Conservation (phyloP, 768 basidiomycete genomes). For the Macrolepiota dolichaula region DNA sequence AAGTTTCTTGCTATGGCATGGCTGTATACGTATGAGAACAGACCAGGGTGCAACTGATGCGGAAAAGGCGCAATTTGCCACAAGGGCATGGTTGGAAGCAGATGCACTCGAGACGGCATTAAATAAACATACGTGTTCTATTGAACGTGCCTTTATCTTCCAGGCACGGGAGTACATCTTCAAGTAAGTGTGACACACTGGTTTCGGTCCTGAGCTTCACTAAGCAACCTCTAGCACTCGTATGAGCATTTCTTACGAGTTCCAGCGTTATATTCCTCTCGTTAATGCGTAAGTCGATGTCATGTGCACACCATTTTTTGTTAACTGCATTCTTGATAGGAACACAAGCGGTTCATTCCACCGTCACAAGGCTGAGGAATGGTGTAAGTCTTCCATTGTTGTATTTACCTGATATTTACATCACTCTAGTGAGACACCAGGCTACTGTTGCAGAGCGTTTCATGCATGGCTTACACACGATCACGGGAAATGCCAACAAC, state of each 20-base stretch:
- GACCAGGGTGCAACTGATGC: conserved; percentile 34
- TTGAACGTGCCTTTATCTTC: conserved; percentile 67
- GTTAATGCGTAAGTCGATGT: conserved; percentile 43
- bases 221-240: conserved; percentile 44
- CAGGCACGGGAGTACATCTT: conserved; percentile 73
- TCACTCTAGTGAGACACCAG: conserved; percentile 54
- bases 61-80: conserved; percentile 59
- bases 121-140: conserved; percentile 59
- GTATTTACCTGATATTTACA: not conserved
- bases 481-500: conserved; percentile 53
- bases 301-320: not conserved
- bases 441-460: conserved; percentile 55
- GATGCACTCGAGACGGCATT: conserved; percentile 63
- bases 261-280: conserved; percentile 60
- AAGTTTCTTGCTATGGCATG: conserved; percentile 69
- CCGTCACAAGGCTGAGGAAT: conserved; percentile 59
- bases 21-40: conserved; percentile 61
- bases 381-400: conserved; percentile 48
- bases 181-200: conserved; percentile 51
- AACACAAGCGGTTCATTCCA: conserved; percentile 45
- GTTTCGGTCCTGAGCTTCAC: not conserved
- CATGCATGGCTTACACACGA: conserved; percentile 54
- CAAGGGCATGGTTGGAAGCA: conserved; percentile 68
- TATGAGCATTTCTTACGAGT: conserved; percentile 69
- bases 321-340: conserved; percentile 15